Evolutionary conservation across 441 rosid genomes (phyloP).

Genomic region (Populus hybrid): DNA sequence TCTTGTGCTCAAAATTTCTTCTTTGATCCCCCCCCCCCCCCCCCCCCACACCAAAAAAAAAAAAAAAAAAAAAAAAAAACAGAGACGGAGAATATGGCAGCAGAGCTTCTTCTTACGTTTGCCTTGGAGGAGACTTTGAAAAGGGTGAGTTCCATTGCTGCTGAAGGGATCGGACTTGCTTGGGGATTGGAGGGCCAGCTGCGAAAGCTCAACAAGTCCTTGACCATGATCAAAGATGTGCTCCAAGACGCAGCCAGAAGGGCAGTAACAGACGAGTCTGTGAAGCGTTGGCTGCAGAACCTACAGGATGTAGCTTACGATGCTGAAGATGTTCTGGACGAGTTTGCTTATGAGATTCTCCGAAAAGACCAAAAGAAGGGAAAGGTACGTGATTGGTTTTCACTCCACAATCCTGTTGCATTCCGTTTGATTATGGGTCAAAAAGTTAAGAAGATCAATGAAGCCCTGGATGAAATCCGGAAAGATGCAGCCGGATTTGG

Average conservation of each 20-base stretch:
- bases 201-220: background rate
- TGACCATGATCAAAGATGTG: conserved; percentile 10
- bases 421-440: background rate
- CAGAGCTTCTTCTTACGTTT: background rate
- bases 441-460: background rate
- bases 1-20: background rate
- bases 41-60: background rate
- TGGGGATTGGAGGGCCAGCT: background rate
- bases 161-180: background rate
- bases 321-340: conserved; percentile 25
- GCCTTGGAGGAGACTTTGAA: background rate
- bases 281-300: conserved; percentile 16
- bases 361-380: background rate
- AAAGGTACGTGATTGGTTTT: conserved; percentile 11
- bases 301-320: conserved; percentile 16
- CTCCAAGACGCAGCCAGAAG: conserved; percentile 20
- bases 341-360: conserved; percentile 15
- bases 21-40: background rate
- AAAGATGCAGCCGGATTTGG: background rate
- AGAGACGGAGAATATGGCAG: background rate
- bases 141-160: background rate
- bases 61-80: too few species aligned
- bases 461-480: background rate
- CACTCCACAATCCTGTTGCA: background rate
- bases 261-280: background rate